Evolutionary conservation across 2,329 filamentous ascomycete species (phyloP).

Genomic region (Sclerotinia spermophila): DNA sequence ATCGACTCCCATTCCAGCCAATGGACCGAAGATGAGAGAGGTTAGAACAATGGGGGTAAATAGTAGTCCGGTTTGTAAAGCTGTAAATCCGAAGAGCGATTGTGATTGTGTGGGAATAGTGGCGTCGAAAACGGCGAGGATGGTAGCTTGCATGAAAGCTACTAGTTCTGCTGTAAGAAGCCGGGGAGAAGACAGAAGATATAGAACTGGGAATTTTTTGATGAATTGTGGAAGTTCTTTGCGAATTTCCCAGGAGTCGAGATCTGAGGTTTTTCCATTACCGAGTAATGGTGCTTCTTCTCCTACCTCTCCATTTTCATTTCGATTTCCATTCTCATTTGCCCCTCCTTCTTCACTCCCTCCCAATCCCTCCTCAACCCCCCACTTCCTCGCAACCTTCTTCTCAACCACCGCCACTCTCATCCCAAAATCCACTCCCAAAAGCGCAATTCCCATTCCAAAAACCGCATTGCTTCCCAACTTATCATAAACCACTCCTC

Average conservation of each 20-base stretch:
- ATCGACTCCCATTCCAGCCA: conserved; percentile 40
- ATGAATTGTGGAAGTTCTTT: conserved; percentile 31
- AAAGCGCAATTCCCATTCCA: conserved; percentile 50
- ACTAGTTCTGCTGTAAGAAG: conserved; percentile 41
- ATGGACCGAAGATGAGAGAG: conserved; percentile 38
- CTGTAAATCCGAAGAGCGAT: conserved; percentile 39
- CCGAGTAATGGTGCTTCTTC: conserved; percentile 2
- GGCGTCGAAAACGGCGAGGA: conserved; percentile 41
- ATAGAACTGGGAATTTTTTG: conserved; percentile 47
- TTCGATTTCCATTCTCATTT: conserved; percentile 21
- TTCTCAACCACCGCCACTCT: conserved; percentile 61
- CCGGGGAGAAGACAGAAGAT: conserved; percentile 41
- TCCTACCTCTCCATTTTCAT: not conserved
- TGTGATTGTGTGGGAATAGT: conserved; percentile 41
- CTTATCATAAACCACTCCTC: conserved; percentile 57
- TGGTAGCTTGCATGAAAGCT: conserved; percentile 43
- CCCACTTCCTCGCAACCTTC: conserved; percentile 47
- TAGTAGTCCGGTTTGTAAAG: conserved; percentile 39
- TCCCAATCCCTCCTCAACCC: conserved; percentile 25
- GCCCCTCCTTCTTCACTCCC: conserved; percentile 25
- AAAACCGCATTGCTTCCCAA: conserved; percentile 58
- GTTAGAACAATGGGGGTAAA: conserved; percentile 41
- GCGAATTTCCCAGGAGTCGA: conserved; percentile 2
- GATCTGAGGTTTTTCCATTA: not conserved
- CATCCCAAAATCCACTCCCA: conserved; percentile 57